Percentiles rank a stretch among this genome's conserved stretches.
These are phyloP conservation scores for Boletellus ananiceps DNA, from an alignment of 768 basidiomycete genomes.

Conservation along the genomic window DNA sequence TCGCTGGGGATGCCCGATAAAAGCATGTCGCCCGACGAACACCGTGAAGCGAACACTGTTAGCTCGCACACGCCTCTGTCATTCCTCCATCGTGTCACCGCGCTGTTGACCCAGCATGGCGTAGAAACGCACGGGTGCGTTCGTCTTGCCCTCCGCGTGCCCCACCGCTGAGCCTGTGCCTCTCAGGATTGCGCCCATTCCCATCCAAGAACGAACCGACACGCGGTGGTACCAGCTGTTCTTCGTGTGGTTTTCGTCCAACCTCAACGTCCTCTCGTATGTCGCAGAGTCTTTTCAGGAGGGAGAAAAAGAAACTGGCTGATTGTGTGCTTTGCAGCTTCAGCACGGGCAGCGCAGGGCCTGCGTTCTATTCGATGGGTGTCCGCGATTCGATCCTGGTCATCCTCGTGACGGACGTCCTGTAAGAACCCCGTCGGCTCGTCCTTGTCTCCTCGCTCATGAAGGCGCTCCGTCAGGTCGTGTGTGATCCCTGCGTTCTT, in stretches of 20 bases:
- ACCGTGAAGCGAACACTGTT: background rate
- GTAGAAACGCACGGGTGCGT: conserved; percentile 41
- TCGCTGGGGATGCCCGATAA: conserved; percentile 2
- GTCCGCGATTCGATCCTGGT: conserved; percentile 39
- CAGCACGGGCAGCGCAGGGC: conserved; percentile 47
- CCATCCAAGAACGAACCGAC: conserved; percentile 34
- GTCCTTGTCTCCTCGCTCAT: conserved; percentile 2
- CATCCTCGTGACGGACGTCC: conserved; percentile 41
- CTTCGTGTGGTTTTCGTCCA: conserved; percentile 49
- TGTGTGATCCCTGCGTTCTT: conserved; percentile 37
- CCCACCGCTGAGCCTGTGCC: background rate
- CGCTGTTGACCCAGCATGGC: conserved; percentile 32
- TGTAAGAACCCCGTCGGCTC: conserved; percentile 27
- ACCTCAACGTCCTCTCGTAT: conserved; percentile 41
- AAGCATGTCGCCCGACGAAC: background rate
- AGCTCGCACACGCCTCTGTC: background rate
- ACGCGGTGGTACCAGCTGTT: conserved; percentile 44
- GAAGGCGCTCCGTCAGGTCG: conserved; percentile 16
- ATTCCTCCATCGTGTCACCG: conserved; percentile 21
- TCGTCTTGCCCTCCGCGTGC: background rate
- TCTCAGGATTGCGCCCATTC: conserved; percentile 38
- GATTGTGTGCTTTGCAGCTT: conserved; percentile 31
- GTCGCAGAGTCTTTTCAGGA: conserved; percentile 9
- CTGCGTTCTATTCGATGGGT: conserved; percentile 45
- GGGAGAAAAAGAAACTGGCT: background rate